Conservation (phyloP, 2,329 filamentous ascomycete species). For the Periglandula ipomoeae region DNA sequence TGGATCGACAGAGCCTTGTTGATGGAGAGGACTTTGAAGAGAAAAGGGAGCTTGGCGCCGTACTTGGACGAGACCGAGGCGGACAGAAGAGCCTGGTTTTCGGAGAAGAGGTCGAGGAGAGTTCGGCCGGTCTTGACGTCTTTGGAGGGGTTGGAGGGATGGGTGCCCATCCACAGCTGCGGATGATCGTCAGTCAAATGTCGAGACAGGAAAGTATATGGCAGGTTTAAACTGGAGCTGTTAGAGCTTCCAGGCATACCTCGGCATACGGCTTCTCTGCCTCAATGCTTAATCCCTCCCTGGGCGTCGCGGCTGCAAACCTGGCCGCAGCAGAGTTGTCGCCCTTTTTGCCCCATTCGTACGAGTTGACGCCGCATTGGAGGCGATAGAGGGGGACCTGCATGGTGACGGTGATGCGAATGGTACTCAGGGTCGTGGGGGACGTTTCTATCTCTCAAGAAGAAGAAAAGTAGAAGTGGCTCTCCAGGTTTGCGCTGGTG, state of each 20-base stretch:
- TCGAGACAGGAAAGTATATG: too few species aligned
- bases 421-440: too few species aligned
- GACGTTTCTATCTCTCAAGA: too few species aligned
- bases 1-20: slow-evolving; percentile 95
- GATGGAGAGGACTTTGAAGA: slow-evolving; percentile 97
- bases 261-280: slow-evolving; percentile 90
- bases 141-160: slow-evolving; percentile 90
- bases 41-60: slow-evolving; percentile 76
- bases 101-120: slow-evolving; percentile 77
- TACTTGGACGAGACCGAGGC: slow-evolving; percentile 64
- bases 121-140: slow-evolving; percentile 76
- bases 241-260: slow-evolving; percentile 36
- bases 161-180: slow-evolving; percentile 98
- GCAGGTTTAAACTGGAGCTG: too few species aligned
- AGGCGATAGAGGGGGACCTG: slow-evolving; percentile 79
- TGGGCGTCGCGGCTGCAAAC: slow-evolving; percentile 77
- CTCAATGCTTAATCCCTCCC: slow-evolving; percentile 65
- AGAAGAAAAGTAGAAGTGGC: too few species aligned
- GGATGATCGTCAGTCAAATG: too few species aligned
- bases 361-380: slow-evolving; percentile 91
- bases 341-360: slow-evolving; percentile 97
- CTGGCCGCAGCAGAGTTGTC: slow-evolving; percentile 78
- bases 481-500: too few species aligned
- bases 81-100: slow-evolving; percentile 78
- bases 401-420: slow-evolving; percentile 35